Evolutionary conservation across 805 yeast species (phyloP).

Genomic region (Pichia membranifaciens): DNA sequence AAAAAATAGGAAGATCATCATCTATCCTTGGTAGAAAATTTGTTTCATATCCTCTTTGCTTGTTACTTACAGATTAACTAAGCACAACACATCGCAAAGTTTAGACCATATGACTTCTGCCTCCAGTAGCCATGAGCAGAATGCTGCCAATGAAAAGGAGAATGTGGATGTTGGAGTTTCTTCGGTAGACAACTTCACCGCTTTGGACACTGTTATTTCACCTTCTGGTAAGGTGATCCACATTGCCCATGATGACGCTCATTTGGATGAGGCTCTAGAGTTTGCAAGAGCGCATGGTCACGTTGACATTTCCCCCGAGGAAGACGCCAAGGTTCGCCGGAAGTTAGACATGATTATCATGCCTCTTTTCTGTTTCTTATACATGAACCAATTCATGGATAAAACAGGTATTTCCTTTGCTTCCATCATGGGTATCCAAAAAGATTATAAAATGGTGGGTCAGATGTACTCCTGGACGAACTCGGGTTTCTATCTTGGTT

Average conservation of each 20-base stretch:
- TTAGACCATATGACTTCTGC: not conserved
- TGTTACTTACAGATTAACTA: too few species aligned
- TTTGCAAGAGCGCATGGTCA: constrained; percentile 13
- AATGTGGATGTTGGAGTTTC: constrained; percentile 1
- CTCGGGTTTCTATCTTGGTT: constrained; percentile 35
- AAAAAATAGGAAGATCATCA: too few species aligned
- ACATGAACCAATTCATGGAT: constrained; percentile 33
- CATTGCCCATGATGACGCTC: constrained; percentile 14
- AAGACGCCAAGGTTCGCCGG: constrained; percentile 14
- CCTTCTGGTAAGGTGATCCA: constrained; percentile 13
- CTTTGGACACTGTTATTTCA: constrained; percentile 12
- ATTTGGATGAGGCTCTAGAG: constrained; percentile 12
- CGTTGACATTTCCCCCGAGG: constrained; percentile 6
- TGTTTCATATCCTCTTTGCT: too few species aligned
- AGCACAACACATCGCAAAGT: too few species aligned
- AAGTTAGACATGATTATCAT: constrained; percentile 33
- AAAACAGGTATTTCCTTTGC: constrained; percentile 40
- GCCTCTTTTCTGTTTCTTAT: constrained; percentile 27
- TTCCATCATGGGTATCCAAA: constrained; percentile 39
- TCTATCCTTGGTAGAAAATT: too few species aligned
- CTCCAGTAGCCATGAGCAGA: not conserved
- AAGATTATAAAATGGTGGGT: constrained; percentile 38
- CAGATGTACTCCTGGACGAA: constrained; percentile 44
- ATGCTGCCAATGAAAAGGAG: constrained; percentile 2
- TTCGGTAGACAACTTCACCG: constrained; percentile 6